Evolutionary conservation across 768 basidiomycete genomes (phyloP), one percentile per base, ranked within the genome.

Genomic region (Leccinum incarnatum): DNA sequence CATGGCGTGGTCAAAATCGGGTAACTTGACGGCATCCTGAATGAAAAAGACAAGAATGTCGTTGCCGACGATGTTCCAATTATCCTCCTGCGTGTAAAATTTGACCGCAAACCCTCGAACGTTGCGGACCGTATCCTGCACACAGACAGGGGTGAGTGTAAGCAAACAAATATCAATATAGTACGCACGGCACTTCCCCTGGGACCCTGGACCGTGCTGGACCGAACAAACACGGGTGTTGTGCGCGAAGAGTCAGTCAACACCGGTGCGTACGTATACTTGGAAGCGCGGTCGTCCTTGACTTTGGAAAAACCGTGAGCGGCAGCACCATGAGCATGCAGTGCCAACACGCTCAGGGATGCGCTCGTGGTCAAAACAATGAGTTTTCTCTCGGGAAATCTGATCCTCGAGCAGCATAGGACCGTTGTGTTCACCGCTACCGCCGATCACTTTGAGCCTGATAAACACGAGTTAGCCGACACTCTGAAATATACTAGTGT

Each of bases 291-390:
- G 58, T 84, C 78, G 70, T 91, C 85, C 52, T 77, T 81, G 5
- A 89, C 84, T 71, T 82, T 86, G 81, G 95, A 95, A 66, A 86
- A 81, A 3, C 93, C 93, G 69, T 93, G 92, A 15, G 91, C 92
- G 53, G 83, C 89, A 29, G 83, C 68, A n/a, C 88, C 89, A 14
- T 88, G 84, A 49, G 89, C 86, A 67, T 81, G 80, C 7, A 88
- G 25, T 25, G 25, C 5, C 87, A 11, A 88, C 85, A 48, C 91
- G 89, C 77, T 93, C 93, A 0, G 93, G 93, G 55, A 95, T 94
- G 42, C 91, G 88, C 70, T 95, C 92, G 67, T 93, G 91, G 68
- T 93, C 91, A 66, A 93, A 94, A 14, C 86, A 81, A 54, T 83
- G 82, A 32, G 91, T 83, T 73, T 91, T 91, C 76, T 89, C 86